Evolutionary conservation across 2,329 filamentous ascomycete species (phyloP).

Genomic region (Fusarium circinatum): DNA sequence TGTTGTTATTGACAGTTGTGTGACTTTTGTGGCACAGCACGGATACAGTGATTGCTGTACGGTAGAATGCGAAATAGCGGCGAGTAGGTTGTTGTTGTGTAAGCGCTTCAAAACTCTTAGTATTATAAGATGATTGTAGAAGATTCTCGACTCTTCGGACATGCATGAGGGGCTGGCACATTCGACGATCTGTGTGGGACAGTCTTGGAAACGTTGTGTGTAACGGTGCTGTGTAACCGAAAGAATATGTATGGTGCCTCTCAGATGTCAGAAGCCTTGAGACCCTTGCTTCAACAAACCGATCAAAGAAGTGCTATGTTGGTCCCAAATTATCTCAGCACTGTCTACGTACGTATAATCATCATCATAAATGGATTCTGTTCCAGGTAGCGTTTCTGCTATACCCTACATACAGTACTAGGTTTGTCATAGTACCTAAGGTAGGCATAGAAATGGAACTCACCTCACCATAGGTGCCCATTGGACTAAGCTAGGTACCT

Average conservation of each 20-base stretch:
- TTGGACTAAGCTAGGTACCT: not conserved
- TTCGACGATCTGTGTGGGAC: slow-evolving; percentile 3
- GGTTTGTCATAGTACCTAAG: not conserved
- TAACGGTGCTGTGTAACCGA: slow-evolving; percentile 7
- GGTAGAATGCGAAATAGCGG: not conserved
- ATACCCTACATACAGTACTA: not conserved
- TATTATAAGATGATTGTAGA: slow-evolving; percentile 6
- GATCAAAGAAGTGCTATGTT: not conserved
- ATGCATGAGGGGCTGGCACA: slow-evolving; percentile 10
- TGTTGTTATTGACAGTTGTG: slow-evolving; percentile 17
- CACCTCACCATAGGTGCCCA: not conserved
- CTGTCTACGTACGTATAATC: not conserved
- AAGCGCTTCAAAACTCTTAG: not conserved
- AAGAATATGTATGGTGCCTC: not conserved
- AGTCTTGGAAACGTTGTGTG: slow-evolving; percentile 1
- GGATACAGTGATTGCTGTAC: slow-evolving; percentile 3
- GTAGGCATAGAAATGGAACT: not conserved
- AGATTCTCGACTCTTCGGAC: slow-evolving; percentile 30
- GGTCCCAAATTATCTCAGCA: not conserved
- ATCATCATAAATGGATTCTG: not conserved
- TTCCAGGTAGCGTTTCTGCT: not conserved
- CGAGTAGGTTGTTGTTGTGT: not conserved
- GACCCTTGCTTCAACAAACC: not conserved
- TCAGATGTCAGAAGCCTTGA: not conserved
- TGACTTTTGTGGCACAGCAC: slow-evolving; percentile 18